Evolutionary conservation across 345 rosid genomes (phyloP), one percentile per base, ranked within the genome.

Genomic region (Citrus cavaleriei): DNA sequence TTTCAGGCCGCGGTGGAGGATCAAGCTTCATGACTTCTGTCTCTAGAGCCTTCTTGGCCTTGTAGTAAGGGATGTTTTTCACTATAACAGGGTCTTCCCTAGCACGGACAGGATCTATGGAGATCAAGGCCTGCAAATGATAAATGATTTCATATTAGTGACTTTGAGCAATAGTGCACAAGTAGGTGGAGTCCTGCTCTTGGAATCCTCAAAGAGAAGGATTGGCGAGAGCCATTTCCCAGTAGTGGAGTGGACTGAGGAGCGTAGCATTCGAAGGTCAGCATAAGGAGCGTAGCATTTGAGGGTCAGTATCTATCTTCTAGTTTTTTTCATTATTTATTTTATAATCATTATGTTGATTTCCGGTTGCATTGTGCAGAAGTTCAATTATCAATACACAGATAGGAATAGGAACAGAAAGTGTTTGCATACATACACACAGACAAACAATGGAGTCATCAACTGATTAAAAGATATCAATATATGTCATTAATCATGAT

Each of bases 51-150:
- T 95, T 93, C 84, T 88, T 93, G 59, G 98, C 97, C 83, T 89
- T 93, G 91, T 90, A 93, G 75, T 85, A 92, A 58, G 97, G 98
- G 27, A 95, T 77, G 81, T 92, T 93, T 81, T 92, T 95, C 77
- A 93, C 93, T 68, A 92, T 75, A 77, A 86, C 90, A 30, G 95
- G 92, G 85, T 93, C 98, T 27, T 93, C 93, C 78, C 85, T 86
- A 49, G 95, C 98, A 81, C 95, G 94, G 73, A 78, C 85, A 81
- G 98, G 98, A 89, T 95, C 97, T 68, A 95, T 76, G 84, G 95
- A 81, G 82, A 91, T 81, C 80, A 95, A 80, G 59, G 92, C 98
- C 98, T 95, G 89, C 72, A 58, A 79, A 81, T 68, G 77, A 77
- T 42, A 74, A 73, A 8, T 14, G 58, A 63, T 34, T 61, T 24